phyloP scores from a whole-genome alignment of 2,329 filamentous ascomycete genomes.

The Plectosphaerella cucumerina region DNA sequence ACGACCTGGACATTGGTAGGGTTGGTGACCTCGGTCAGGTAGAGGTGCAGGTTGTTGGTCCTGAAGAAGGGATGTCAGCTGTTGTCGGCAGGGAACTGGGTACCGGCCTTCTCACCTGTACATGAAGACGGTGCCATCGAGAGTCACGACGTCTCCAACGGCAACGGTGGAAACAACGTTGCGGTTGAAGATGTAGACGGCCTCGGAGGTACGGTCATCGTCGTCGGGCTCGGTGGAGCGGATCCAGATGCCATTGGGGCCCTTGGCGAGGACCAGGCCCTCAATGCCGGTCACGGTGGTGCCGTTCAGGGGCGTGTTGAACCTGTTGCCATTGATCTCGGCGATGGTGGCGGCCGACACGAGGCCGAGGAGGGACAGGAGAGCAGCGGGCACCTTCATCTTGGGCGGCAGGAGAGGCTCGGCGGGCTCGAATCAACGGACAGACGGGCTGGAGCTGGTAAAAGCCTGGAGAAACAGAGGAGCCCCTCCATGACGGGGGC shows the following conservation, averaged over 20 bases:
- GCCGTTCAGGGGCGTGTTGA: constrained; percentile 56
- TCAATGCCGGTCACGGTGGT: constrained; percentile 54
- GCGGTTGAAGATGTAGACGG: constrained; percentile 60
- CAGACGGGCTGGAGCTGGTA: not conserved
- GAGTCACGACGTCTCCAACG: constrained; percentile 58
- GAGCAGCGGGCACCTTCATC: constrained; percentile 25
- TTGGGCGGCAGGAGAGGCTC: constrained; percentile 5
- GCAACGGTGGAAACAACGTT: constrained; percentile 45
- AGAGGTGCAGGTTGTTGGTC: constrained; percentile 55
- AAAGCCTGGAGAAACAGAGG: not conserved
- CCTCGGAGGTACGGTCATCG: constrained; percentile 56
- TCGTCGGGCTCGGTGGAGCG: constrained; percentile 54
- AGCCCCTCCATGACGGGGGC: not conserved
- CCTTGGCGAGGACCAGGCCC: constrained; percentile 62
- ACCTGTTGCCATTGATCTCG: constrained; percentile 63
- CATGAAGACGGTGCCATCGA: constrained; percentile 58
- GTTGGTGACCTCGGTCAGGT: constrained; percentile 57
- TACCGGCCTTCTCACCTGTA: constrained; percentile 52
- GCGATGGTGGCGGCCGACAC: constrained; percentile 44
- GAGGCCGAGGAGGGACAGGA: constrained; percentile 21
- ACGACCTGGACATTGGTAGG: constrained; percentile 50
- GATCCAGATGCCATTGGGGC: constrained; percentile 59
- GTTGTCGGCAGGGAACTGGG: constrained; percentile 58
- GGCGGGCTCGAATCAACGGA: not conserved
- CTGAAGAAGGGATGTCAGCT: constrained; percentile 50